Percentiles rank a stretch among this genome's conserved stretches.
Conservation (phyloP, 2,329 filamentous ascomycete genomes). For the Fusarium tanahbumbuense region DNA sequence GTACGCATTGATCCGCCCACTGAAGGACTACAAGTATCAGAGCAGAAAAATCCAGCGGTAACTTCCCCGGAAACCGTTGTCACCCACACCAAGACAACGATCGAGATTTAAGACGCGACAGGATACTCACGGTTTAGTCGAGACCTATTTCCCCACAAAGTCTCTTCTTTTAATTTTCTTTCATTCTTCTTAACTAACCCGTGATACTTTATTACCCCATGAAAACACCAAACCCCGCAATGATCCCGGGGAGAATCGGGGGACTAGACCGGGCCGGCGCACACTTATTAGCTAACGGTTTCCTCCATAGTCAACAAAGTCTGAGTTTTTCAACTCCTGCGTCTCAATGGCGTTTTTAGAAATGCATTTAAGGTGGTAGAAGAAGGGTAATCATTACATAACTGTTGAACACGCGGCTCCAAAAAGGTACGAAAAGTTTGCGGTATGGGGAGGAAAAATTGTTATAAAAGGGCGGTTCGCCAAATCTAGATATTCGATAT, state of each 20-base stretch:
- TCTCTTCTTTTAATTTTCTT: neutral
- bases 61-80: neutral
- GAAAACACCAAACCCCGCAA: constrained; percentile 35
- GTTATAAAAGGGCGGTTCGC: constrained; percentile 17
- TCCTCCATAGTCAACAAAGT: constrained; percentile 6
- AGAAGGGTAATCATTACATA: constrained; percentile 31
- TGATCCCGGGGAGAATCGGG: constrained; percentile 33
- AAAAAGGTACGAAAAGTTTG: neutral
- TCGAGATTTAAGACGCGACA: neutral
- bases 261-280: constrained; percentile 24
- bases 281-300: constrained; percentile 36
- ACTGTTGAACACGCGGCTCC: constrained; percentile 2
- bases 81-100: neutral
- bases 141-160: neutral
- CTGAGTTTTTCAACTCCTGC: constrained; percentile 9
- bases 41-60: neutral
- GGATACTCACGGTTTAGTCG: constrained; percentile 4
- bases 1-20: too few relatives aligned
- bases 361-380: neutral
- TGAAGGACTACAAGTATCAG: too few relatives aligned
- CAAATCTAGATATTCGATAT: neutral
- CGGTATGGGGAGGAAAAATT: neutral
- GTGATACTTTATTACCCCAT: constrained; percentile 34
- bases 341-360: constrained; percentile 5
- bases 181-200: constrained; percentile 6